These are phyloP conservation scores for Paramecium biaurelia DNA, from an alignment of 73 alveolate species.

Conservation along the genomic window DNA sequence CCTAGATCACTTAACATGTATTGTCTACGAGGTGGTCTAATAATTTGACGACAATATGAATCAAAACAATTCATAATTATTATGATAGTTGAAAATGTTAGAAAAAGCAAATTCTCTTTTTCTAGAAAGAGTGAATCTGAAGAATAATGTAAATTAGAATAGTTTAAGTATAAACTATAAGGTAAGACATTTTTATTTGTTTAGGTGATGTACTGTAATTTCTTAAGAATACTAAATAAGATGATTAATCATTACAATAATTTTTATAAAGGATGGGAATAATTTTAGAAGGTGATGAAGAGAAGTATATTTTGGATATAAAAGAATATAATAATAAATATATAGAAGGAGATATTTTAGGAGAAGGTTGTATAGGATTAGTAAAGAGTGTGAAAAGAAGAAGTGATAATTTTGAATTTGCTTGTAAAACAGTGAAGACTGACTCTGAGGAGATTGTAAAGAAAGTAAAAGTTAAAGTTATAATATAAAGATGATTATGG, in stretches of 20 bases:
- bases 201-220: neutral
- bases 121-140: slow-evolving; percentile 17
- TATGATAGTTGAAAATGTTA: neutral
- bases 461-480: slow-evolving; percentile 1
- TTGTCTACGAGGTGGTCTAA: slow-evolving; percentile 84
- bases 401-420: slow-evolving; percentile 48
- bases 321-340: neutral
- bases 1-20: slow-evolving; percentile 73
- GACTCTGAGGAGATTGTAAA: slow-evolving; percentile 53
- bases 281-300: neutral
- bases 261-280: neutral
- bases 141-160: neutral
- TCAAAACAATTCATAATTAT: slow-evolving; percentile 57
- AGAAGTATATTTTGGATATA: neutral
- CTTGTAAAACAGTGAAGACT: slow-evolving; percentile 59
- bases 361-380: slow-evolving; percentile 64
- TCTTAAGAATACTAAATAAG: neutral
- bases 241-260: neutral
- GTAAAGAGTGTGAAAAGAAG: slow-evolving; percentile 53
- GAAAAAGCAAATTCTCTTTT: slow-evolving; percentile 10
- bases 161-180: slow-evolving; percentile 17
- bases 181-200: neutral
- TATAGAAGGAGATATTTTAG: slow-evolving; percentile 48
- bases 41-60: slow-evolving; percentile 75
- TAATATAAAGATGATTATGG: slow-evolving; percentile 46